phyloP scores from a whole-genome alignment of 176 grass and related monocot genomes.

The Cymbopogon citratus region DNA sequence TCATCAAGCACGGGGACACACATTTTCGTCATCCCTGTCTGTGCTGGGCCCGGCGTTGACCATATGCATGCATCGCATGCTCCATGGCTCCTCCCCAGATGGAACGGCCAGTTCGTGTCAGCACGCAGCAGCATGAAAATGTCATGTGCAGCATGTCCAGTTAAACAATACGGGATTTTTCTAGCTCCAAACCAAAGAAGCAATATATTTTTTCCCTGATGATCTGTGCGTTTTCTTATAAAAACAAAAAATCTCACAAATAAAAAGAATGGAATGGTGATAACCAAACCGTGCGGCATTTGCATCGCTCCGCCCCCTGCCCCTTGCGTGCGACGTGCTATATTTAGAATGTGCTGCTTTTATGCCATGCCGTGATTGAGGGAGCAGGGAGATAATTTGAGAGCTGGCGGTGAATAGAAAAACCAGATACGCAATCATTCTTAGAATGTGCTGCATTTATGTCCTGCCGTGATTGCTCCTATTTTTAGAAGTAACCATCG shows the following conservation, averaged over 20 bases:
- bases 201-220: background rate
- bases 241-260: too few relatives aligned
- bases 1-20: conserved; percentile 14
- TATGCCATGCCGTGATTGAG: too few relatives aligned
- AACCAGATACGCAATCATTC: conserved; percentile 47
- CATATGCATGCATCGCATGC: conserved; percentile 7
- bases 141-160: background rate
- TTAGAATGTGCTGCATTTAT: too few relatives aligned
- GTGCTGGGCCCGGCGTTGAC: conserved; percentile 23
- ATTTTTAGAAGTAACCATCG: too few relatives aligned
- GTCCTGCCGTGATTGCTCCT: too few relatives aligned
- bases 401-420: conserved; percentile 39
- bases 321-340: too few relatives aligned
- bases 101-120: conserved; percentile 25
- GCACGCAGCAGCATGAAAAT: background rate
- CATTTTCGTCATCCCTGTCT: background rate
- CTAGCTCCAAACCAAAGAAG: background rate
- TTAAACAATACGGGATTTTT: background rate
- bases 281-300: too few relatives aligned
- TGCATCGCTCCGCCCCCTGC: too few relatives aligned
- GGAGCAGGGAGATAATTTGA: background rate
- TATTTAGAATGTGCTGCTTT: too few relatives aligned
- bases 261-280: too few relatives aligned
- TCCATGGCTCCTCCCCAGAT: conserved; percentile 4
- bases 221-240: background rate